phyloP scores from a whole-genome alignment of 371 early-diverging fungal genomes.

The Sporodiniella umbellata region DNA sequence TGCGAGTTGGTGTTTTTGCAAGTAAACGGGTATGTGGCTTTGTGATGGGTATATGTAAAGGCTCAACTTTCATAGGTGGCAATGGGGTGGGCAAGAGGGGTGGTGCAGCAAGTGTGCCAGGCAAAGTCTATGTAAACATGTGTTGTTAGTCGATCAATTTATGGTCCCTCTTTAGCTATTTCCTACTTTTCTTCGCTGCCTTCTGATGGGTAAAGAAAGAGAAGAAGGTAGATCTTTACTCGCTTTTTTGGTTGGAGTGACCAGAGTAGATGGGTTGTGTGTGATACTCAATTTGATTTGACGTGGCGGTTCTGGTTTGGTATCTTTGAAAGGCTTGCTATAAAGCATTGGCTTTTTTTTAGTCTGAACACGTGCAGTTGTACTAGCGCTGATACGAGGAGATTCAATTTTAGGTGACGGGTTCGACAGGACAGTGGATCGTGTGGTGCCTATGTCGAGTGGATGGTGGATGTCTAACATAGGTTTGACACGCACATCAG shows the following conservation, averaged over 20 bases:
- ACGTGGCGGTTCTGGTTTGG: conserved; percentile 4
- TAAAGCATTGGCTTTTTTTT: conserved; percentile 10
- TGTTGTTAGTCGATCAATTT: not conserved
- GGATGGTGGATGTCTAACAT: not conserved
- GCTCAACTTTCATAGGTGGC: conserved; percentile 50
- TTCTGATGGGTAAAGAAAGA: conserved; percentile 1
- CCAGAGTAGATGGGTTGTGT: conserved; percentile 6
- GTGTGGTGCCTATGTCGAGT: conserved; percentile 5
- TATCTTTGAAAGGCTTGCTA: not conserved
- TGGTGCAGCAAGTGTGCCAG: conserved; percentile 39
- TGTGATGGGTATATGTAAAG: conserved; percentile 18
- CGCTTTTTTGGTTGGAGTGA: not conserved
- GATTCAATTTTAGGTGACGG: conserved; percentile 29
- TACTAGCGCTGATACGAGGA: conserved; percentile 24
- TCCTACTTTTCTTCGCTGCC: conserved; percentile 47
- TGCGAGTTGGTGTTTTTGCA: conserved; percentile 25
- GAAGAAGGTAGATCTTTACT: not conserved
- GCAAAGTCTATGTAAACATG: conserved; percentile 32
- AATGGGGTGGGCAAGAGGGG: conserved; percentile 31
- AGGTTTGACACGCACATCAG: too few relatives aligned
- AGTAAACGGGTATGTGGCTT: conserved; percentile 8
- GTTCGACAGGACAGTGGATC: conserved; percentile 20
- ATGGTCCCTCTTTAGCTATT: not conserved
- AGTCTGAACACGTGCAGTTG: conserved; percentile 17
- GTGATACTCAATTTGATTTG: conserved; percentile 25